Conservation (phyloP, 2,329 filamentous ascomycete genomes). For the Torrubiella hemipterigena region DNA sequence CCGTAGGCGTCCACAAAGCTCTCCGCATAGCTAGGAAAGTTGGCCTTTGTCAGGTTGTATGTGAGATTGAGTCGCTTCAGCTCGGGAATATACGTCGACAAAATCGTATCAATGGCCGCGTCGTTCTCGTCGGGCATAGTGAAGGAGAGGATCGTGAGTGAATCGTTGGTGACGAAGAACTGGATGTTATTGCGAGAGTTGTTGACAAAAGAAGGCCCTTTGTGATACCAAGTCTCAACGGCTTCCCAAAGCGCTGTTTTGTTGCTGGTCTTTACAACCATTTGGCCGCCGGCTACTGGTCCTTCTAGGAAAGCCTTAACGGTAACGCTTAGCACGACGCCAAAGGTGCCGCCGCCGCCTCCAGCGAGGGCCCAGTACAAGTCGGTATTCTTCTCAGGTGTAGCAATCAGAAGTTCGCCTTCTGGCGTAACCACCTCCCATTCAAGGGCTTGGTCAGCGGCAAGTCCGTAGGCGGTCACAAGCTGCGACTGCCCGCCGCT, state of each 20-base stretch:
- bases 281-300: neutral
- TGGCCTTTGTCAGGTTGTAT: too few relatives aligned
- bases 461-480: conserved; percentile 41
- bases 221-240: neutral
- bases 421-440: conserved; percentile 42
- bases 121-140: too few relatives aligned
- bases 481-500: conserved; percentile 48
- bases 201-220: neutral
- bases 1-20: neutral
- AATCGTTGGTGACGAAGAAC: neutral
- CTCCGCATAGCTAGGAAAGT: too few relatives aligned
- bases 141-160: neutral
- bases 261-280: conserved; percentile 1
- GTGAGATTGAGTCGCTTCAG: too few relatives aligned
- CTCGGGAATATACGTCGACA: too few relatives aligned
- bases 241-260: neutral
- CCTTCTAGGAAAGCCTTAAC: conserved; percentile 32
- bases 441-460: conserved; percentile 45
- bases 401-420: conserved; percentile 36
- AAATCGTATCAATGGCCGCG: too few relatives aligned
- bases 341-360: conserved; percentile 48
- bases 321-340: conserved; percentile 42
- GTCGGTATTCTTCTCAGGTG: conserved; percentile 33
- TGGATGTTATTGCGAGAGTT: neutral
- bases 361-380: conserved; percentile 53